Percentiles rank a stretch among this genome's conserved stretches.
Evolutionary conservation across 2,329 filamentous ascomycete genomes (phyloP).

Genomic region (Fusarium anguioides): DNA sequence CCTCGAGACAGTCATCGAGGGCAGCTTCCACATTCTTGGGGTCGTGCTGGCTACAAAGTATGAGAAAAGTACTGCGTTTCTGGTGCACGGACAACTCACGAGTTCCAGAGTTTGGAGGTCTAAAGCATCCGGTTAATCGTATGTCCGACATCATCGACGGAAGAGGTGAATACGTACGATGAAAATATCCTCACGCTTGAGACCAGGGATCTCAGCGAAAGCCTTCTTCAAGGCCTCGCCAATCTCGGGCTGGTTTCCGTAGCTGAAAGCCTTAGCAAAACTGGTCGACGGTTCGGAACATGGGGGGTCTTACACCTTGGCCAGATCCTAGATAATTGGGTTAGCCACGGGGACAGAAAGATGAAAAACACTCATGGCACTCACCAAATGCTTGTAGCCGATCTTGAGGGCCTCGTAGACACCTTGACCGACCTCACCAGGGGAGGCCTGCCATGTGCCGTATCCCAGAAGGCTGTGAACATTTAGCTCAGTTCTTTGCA

Average conservation of each 20-base stretch:
- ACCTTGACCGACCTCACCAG: slow-evolving; percentile 55
- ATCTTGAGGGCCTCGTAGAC: slow-evolving; percentile 62
- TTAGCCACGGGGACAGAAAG: too few species aligned
- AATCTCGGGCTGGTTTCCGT: slow-evolving; percentile 77
- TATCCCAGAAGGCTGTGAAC: neutral
- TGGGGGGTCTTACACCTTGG: slow-evolving; percentile 54
- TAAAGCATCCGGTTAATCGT: too few species aligned
- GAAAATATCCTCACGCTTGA: slow-evolving; percentile 75
- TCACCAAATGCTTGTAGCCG: slow-evolving; percentile 61
- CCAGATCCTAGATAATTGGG: slow-evolving; percentile 53
- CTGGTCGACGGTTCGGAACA: too few species aligned
- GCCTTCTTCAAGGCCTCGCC: slow-evolving; percentile 53
- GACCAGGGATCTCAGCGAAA: slow-evolving; percentile 76
- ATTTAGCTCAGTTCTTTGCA: neutral
- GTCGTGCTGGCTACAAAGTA: slow-evolving; percentile 45
- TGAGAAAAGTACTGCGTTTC: too few species aligned
- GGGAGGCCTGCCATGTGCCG: slow-evolving; percentile 22
- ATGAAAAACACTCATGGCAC: too few species aligned
- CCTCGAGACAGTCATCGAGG: slow-evolving; percentile 73
- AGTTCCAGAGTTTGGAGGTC: slow-evolving; percentile 74
- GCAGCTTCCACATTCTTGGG: slow-evolving; percentile 64
- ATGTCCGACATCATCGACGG: too few species aligned
- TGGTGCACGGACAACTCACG: slow-evolving; percentile 18
- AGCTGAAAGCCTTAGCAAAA: slow-evolving; percentile 42
- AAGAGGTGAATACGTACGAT: slow-evolving; percentile 49